phyloP scores from a whole-genome alignment of 768 basidiomycete genomes.

The Amanita molliuscula region DNA sequence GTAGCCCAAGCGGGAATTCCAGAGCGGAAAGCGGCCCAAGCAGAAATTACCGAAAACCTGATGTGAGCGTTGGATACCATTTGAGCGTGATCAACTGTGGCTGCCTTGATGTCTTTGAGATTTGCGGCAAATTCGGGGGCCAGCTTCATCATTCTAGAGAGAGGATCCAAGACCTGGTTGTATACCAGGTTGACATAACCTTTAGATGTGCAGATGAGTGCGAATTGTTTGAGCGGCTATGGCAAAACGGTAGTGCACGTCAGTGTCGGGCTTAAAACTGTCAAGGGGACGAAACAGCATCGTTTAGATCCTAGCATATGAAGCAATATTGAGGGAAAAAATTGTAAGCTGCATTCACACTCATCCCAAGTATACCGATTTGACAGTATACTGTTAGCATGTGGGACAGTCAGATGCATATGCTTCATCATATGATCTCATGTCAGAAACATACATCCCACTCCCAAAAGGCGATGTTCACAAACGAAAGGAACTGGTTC shows the following conservation, averaged over 20 bases:
- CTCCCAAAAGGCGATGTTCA: constrained; percentile 95
- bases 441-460: constrained; percentile 97
- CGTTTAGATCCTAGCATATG: constrained; percentile 88
- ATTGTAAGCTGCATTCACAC: too few species aligned
- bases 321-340: constrained; percentile 95
- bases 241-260: constrained; percentile 99
- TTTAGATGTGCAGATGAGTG: constrained; percentile 12
- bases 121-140: not conserved
- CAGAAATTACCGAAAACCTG: constrained; percentile 96
- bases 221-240: constrained; percentile 50
- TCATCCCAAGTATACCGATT: too few species aligned
- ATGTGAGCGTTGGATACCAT: constrained; percentile 21
- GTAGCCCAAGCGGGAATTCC: too few species aligned
- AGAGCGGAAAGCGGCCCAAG: too few species aligned
- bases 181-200: constrained; percentile 13
- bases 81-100: not conserved
- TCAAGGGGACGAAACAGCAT: constrained; percentile 87
- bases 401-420: constrained; percentile 95
- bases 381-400: too few species aligned
- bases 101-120: not conserved
- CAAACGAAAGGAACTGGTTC: too few species aligned
- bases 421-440: constrained; percentile 93
- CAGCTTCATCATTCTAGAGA: not conserved
- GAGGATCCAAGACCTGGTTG: constrained; percentile 8
- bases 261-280: too few species aligned